Conservation (phyloP, 108 stramenopile species). For the Halocafeteria seosinensis region DNA sequence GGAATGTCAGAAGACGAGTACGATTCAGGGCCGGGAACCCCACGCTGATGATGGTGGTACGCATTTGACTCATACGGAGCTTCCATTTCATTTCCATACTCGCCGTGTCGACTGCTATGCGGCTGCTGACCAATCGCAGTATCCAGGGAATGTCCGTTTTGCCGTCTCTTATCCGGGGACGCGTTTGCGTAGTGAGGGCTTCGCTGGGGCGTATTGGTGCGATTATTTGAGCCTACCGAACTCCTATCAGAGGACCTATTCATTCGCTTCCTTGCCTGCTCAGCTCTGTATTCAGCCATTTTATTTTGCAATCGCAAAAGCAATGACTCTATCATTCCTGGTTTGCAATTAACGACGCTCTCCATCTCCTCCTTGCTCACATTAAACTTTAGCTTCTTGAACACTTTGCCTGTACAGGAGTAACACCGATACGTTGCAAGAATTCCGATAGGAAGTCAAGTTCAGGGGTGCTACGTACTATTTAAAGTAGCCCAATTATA, state of each 20-base stretch:
- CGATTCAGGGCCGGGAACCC: too few relatives aligned
- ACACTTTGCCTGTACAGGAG: neutral
- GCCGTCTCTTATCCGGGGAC: too few relatives aligned
- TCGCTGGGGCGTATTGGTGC: too few relatives aligned
- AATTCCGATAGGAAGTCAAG: constrained; percentile 15
- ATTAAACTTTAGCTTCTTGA: neutral
- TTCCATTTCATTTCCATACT: too few relatives aligned
- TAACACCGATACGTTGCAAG: neutral
- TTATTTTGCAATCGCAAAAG: constrained; percentile 28
- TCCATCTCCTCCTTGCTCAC: constrained; percentile 25
- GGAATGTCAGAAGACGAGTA: too few relatives aligned
- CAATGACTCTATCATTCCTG: constrained; percentile 32
- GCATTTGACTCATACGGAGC: too few relatives aligned
- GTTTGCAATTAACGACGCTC: constrained; percentile 23
- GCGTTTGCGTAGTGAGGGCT: too few relatives aligned
- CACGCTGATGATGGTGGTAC: too few relatives aligned
- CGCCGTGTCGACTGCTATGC: too few relatives aligned
- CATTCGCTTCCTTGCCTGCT: neutral
- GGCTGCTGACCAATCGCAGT: too few relatives aligned
- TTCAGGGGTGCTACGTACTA: constrained; percentile 2
- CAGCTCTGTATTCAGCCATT: constrained; percentile 9
- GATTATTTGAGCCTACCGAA: too few relatives aligned
- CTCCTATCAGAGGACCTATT: neutral
- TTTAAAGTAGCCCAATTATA: constrained; percentile 50
- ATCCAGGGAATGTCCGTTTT: too few relatives aligned